A percentile compares a stretch with the other conserved stretches of the same genome.
phyloP scores from a whole-genome alignment of 495 filamentous ascomycete species.

The Tuber borchii region DNA sequence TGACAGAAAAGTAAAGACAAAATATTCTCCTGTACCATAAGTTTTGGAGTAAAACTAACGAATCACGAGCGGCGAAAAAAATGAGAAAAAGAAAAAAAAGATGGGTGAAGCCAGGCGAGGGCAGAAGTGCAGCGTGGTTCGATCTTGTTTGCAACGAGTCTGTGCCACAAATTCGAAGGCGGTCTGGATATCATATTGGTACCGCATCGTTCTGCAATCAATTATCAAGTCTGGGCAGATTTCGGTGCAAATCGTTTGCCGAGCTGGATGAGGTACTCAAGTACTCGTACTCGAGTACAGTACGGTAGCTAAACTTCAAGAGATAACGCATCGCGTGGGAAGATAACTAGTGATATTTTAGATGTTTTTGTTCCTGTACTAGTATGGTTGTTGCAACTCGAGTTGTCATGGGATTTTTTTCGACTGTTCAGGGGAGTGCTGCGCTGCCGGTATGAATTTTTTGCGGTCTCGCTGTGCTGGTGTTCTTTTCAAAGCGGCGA shows the following conservation, averaged over 20 bases:
- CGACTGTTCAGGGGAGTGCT: background rate
- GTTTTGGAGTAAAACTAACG: background rate
- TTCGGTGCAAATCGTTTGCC: background rate
- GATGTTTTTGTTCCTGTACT: background rate
- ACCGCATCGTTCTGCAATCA: background rate
- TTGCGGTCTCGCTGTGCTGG: background rate
- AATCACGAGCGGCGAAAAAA: background rate
- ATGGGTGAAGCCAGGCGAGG: slow-evolving; percentile 16
- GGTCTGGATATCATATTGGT: background rate
- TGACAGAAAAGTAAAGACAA: background rate
- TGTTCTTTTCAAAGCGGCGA: slow-evolving; percentile 6
- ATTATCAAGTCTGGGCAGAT: background rate
- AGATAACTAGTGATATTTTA: background rate
- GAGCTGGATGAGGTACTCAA: background rate
- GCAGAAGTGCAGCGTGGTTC: slow-evolving; percentile 16
- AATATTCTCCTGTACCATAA: background rate
- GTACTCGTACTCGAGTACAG: no score
- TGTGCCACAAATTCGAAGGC: background rate
- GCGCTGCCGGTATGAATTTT: background rate
- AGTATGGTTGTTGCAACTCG: background rate
- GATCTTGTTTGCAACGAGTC: slow-evolving; percentile 10
- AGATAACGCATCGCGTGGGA: background rate
- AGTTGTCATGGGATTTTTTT: background rate
- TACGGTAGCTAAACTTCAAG: background rate
- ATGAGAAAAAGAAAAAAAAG: background rate